These are phyloP conservation scores for Verbascum thapsus DNA, from an alignment of 257 asterid genomes.

Conservation along the genomic window DNA sequence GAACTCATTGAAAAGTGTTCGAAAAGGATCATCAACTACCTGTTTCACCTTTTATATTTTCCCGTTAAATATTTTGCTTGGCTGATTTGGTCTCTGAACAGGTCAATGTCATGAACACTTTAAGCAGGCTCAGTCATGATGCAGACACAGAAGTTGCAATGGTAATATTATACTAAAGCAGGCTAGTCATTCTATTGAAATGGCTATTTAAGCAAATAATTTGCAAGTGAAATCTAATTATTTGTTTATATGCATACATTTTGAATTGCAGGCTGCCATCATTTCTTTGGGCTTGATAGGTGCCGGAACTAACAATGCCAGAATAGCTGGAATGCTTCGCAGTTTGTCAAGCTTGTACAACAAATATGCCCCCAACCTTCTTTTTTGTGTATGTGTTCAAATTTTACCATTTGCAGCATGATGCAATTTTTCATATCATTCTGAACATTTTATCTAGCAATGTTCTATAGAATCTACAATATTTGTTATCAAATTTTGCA, in stretches of 20 bases:
- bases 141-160: slow-evolving; percentile 96
- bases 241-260: slow-evolving; percentile 15
- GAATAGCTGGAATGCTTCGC: slow-evolving; percentile 99
- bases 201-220: not conserved
- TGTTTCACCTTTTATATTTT: not conserved
- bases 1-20: not conserved
- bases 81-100: slow-evolving; percentile 41
- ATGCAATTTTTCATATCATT: too few species aligned
- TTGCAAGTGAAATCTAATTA: not conserved
- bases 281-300: slow-evolving; percentile 93
- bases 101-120: slow-evolving; percentile 99
- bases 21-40: not conserved
- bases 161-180: slow-evolving; percentile 42
- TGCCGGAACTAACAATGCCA: slow-evolving; percentile 98
- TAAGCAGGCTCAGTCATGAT: slow-evolving; percentile 99
- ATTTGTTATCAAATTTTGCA: slow-evolving; percentile 34
- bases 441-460: too few species aligned
- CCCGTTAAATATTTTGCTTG: not conserved
- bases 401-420: slow-evolving; percentile 22
- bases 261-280: slow-evolving; percentile 71
- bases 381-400: slow-evolving; percentile 73
- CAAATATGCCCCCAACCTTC: slow-evolving; percentile 93
- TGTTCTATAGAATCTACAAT: not conserved
- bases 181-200: slow-evolving; percentile 5
- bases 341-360: slow-evolving; percentile 93